A percentile compares a stretch with the other conserved stretches of the same genome.
Conservation (phyloP, 345 rosid species). For the Rubroshorea leprosula region DNA sequence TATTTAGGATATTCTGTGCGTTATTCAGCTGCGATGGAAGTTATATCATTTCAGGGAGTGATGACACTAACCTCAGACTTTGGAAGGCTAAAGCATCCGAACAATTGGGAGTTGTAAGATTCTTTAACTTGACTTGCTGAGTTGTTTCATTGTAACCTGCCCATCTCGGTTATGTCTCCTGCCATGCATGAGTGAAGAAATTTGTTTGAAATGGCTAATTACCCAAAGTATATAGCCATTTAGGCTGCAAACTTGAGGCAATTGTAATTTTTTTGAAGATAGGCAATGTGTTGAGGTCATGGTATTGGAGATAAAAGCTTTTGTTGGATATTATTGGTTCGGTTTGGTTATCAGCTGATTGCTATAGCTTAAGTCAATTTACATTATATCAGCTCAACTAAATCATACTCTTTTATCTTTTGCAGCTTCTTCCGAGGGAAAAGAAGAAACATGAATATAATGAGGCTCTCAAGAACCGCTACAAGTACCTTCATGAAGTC, state of each 20-base stretch:
- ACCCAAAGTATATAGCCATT: neutral
- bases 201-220: neutral
- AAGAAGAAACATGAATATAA: slow-evolving; percentile 68
- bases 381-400: neutral
- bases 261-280: no score
- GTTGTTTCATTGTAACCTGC: neutral
- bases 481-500: slow-evolving; percentile 84
- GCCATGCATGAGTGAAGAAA: neutral
- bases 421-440: slow-evolving; percentile 90
- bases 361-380: no score
- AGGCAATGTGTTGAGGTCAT: no score
- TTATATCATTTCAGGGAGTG: slow-evolving; percentile 90
- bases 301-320: no score
- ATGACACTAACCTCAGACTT: slow-evolving; percentile 87
- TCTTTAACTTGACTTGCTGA: slow-evolving; percentile 12
- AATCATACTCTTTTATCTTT: neutral
- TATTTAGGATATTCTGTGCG: slow-evolving; percentile 77
- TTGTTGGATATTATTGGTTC: no score
- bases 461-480: slow-evolving; percentile 80
- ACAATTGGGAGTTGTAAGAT: slow-evolving; percentile 90
- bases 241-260: neutral
- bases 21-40: slow-evolving; percentile 92
- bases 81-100: slow-evolving; percentile 99
- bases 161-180: neutral
- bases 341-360: no score